Base-by-base conservation (phyloP, 2,329 filamentous ascomycete species). In the Verticillium klebahnii region DNA sequence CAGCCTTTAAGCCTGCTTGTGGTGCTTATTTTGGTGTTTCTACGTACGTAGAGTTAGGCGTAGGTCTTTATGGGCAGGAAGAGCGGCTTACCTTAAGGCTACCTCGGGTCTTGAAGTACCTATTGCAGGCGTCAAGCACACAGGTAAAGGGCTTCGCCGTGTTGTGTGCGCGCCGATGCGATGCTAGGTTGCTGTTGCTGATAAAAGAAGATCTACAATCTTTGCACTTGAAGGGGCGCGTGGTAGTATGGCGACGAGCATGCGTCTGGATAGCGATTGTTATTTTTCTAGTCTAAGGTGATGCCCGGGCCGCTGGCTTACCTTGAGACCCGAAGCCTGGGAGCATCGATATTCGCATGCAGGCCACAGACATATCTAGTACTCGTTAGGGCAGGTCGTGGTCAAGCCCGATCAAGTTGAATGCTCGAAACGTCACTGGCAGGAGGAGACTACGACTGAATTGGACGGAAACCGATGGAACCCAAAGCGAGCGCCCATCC, bases 21-120 rank as follows among this genome's bases (percentile, higher is more conserved):
- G 94, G 73, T 96, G 97, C 71, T 93, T 94, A 78, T 97, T 97
- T 76, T 96, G 92, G 71, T 98, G 94, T 2, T 90, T 91, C 89
- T 92, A 62, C 14, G 54, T 40, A 36, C 34, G 61, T 61, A 61
- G 67, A 55, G 45, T 56, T 5, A 3, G 34, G 34, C 34, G 34
- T 36, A 36, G 34, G 34, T 36, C 34, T 14, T 36, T 14, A 11
- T 36, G 34, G 9, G 11, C 34, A 36, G 34, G 34, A 36, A 36
- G 11, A n/a, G 57, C 4, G 34, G 62, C 75, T 58, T 70, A 91
- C 91, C 85, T 97, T 98, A 67, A 97, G 84, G 71, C 97, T 97
- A 9, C 94, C 94, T 1, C 94, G 84, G 68, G 95, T 91, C 0
- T 91, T 96, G 72, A 97, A 97, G 55, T 88, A 84, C 78, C 97